A percentile compares a stretch with the other conserved stretches of the same genome.
phyloP scores from a whole-genome alignment of 192 early-diverging fungal genomes.

The Kickxella alabastrina region DNA sequence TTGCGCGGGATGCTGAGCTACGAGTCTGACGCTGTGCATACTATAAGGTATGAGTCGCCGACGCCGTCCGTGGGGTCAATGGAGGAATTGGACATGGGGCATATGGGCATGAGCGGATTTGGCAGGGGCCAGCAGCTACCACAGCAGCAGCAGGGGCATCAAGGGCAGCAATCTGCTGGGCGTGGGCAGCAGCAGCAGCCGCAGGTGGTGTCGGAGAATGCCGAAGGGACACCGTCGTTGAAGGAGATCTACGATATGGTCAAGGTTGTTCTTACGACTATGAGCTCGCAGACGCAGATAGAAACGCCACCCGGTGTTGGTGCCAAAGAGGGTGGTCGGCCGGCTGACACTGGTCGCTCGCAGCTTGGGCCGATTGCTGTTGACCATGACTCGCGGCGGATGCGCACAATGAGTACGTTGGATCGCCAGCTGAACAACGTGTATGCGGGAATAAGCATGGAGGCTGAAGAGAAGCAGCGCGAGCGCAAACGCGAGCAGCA shows the following conservation, averaged over 20 bases:
- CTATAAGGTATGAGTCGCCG: constrained; percentile 21
- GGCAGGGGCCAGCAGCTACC: background rate
- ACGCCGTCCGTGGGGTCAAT: constrained; percentile 7
- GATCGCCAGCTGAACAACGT: no score
- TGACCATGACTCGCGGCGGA: background rate
- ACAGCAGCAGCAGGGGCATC: background rate
- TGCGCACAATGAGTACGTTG: no score
- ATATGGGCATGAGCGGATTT: constrained; percentile 1
- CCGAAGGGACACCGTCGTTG: constrained; percentile 17
- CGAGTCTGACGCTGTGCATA: no score
- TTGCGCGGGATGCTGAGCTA: constrained; percentile 7
- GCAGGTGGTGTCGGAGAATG: background rate
- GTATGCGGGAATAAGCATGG: no score
- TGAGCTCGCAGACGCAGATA: constrained; percentile 7
- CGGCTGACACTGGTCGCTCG: no score
- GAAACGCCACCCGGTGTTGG: no score
- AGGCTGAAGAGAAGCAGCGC: no score
- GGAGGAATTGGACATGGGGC: constrained; percentile 1
- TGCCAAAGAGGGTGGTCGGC: background rate
- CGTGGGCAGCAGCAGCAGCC: background rate
- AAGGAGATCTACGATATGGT: constrained; percentile 42
- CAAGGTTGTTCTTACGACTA: constrained; percentile 9
- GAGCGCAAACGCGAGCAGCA: no score
- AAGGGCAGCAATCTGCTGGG: background rate
- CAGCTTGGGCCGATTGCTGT: no score